Evolutionary conservation across 2,329 filamentous ascomycete genomes (phyloP).

Genomic region (Sclerotiophoma versabilis): DNA sequence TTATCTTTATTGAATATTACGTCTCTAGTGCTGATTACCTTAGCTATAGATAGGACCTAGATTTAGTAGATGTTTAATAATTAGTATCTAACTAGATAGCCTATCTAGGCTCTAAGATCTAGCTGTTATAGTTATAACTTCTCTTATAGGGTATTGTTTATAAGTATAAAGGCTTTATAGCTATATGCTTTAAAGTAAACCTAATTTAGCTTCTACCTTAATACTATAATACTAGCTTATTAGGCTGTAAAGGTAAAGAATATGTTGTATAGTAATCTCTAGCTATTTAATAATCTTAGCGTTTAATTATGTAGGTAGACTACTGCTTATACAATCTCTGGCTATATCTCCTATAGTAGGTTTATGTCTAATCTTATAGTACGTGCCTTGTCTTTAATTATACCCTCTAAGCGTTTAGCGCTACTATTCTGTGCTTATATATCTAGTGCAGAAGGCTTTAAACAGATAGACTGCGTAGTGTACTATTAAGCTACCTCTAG

Average conservation of each 20-base stretch:
- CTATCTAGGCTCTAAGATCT: slow-evolving; percentile 10
- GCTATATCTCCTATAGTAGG: background rate
- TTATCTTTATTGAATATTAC: slow-evolving; percentile 12
- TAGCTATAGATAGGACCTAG: background rate
- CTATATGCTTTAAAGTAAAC: slow-evolving; percentile 3
- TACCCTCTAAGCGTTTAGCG: slow-evolving; percentile 11
- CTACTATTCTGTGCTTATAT: slow-evolving; percentile 12
- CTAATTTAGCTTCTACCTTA: slow-evolving; percentile 1
- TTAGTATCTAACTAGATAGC: slow-evolving; percentile 10
- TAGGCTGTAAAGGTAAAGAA: slow-evolving; percentile 9
- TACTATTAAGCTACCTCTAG: slow-evolving; percentile 1
- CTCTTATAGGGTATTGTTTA: background rate
- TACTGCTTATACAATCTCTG: slow-evolving; percentile 7
- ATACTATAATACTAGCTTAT: background rate
- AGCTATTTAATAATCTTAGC: slow-evolving; percentile 9
- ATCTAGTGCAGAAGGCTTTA: slow-evolving; percentile 16
- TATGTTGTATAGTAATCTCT: slow-evolving; percentile 11
- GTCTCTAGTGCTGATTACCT: slow-evolving; percentile 6
- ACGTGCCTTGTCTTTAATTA: slow-evolving; percentile 10
- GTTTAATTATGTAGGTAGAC: slow-evolving; percentile 19
- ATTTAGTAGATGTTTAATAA: slow-evolving; percentile 2
- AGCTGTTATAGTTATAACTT: slow-evolving; percentile 9
- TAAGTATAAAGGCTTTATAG: slow-evolving; percentile 7
- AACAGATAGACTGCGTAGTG: background rate
- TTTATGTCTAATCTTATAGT: slow-evolving; percentile 8